Evolutionary conservation across 257 asterid genomes (phyloP).

Genomic region (Jasminum sambac): DNA sequence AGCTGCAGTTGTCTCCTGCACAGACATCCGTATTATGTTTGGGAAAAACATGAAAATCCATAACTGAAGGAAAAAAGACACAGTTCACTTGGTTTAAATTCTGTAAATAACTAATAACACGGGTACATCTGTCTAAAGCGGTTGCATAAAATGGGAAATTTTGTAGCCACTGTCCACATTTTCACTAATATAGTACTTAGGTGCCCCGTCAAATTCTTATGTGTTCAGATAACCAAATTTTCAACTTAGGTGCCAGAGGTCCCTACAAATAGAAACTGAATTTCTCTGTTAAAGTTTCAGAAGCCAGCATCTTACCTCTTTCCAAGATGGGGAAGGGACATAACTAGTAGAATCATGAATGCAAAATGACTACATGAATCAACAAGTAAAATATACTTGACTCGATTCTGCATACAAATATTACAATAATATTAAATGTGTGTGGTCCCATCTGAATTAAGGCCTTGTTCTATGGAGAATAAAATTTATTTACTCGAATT

Average conservation of each 20-base stretch:
- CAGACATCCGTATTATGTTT: constrained; percentile 16
- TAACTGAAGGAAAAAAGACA: not conserved
- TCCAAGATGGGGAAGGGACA: not conserved
- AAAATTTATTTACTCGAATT: too few relatives aligned
- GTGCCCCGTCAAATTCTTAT: not conserved
- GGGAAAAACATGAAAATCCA: constrained; percentile 1
- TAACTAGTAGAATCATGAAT: not conserved
- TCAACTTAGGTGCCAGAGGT: not conserved
- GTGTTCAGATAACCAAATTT: not conserved
- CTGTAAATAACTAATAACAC: not conserved
- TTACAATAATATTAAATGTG: not conserved
- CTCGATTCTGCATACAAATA: not conserved
- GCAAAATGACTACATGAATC: not conserved
- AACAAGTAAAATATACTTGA: not conserved
- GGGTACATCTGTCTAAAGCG: constrained; percentile 10
- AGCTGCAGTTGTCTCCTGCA: constrained; percentile 83
- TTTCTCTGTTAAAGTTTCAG: not conserved
- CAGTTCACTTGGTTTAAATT: constrained; percentile 1
- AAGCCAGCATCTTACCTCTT: not conserved
- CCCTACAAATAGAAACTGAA: not conserved
- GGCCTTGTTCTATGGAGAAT: too few relatives aligned
- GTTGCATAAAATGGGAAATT: not conserved
- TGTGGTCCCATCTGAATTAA: not conserved
- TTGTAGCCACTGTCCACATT: not conserved
- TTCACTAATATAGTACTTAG: not conserved